These are phyloP conservation scores for Neurospora sp. DNA, from an alignment of 495 filamentous ascomycete species.

Conservation along the genomic window DNA sequence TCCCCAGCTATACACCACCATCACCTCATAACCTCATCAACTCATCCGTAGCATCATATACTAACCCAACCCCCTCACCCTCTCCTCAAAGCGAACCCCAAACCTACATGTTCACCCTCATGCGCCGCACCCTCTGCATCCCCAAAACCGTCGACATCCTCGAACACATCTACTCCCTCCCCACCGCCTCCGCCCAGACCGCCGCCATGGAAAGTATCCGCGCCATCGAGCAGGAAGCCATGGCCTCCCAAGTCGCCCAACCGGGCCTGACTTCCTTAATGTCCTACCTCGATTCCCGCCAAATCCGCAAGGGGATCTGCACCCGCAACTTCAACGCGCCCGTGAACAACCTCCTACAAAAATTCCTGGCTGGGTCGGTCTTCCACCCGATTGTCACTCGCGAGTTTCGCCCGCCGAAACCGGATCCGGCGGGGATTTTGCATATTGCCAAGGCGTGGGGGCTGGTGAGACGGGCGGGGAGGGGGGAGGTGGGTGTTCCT, in stretches of 20 bases:
- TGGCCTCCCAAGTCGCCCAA: constrained; percentile 69
- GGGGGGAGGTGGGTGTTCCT: constrained; percentile 14
- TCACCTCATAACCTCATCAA: too few relatives aligned
- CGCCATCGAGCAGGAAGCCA: constrained; percentile 67
- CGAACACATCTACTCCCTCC: constrained; percentile 69
- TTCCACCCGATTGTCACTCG: constrained; percentile 82
- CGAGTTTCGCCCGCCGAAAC: constrained; percentile 77
- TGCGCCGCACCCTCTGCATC: constrained; percentile 63
- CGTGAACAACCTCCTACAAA: constrained; percentile 55
- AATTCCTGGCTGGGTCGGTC: constrained; percentile 60
- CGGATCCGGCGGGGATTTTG: constrained; percentile 76
- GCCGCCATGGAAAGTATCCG: constrained; percentile 62
- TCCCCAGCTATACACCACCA: too few relatives aligned
- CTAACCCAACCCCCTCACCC: too few relatives aligned
- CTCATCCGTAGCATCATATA: too few relatives aligned
- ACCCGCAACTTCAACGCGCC: constrained; percentile 86
- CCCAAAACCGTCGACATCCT: constrained; percentile 68
- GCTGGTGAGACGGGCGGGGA: constrained; percentile 43
- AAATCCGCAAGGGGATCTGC: constrained; percentile 71
- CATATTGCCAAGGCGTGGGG: constrained; percentile 74
- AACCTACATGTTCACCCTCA: constrained; percentile 86
- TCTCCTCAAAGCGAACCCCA: constrained; percentile 53
- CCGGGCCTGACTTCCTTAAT: constrained; percentile 66
- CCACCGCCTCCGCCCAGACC: constrained; percentile 45
- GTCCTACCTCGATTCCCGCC: constrained; percentile 60